These are phyloP conservation scores for Dioszegia hungarica DNA, from an alignment of 768 basidiomycete species.

Conservation along the genomic window DNA sequence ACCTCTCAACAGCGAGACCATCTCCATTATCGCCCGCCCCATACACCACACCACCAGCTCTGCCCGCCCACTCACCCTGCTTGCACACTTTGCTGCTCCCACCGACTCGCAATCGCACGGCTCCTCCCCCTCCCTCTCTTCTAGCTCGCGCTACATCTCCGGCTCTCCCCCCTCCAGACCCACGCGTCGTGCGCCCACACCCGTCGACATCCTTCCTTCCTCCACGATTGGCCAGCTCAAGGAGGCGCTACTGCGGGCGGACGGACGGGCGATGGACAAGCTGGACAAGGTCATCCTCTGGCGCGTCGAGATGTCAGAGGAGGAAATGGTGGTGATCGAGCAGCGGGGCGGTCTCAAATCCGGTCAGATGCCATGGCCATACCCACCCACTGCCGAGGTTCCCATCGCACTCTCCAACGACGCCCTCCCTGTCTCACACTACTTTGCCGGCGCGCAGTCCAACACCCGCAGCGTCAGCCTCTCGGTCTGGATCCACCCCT, in stretches of 20 bases:
- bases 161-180: background rate
- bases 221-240: slow-evolving; percentile 35
- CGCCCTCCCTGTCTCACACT: slow-evolving; percentile 20
- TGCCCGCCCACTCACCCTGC: slow-evolving; percentile 21
- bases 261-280: slow-evolving; percentile 16
- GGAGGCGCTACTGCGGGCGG: slow-evolving; percentile 23
- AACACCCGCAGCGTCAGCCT: slow-evolving; percentile 35
- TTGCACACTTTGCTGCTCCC: slow-evolving; percentile 30
- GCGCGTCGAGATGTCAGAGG: slow-evolving; percentile 44
- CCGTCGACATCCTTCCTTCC: slow-evolving; percentile 26
- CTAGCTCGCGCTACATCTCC: slow-evolving; percentile 1
- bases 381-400: slow-evolving; percentile 39
- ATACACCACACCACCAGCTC: background rate
- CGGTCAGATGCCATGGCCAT: slow-evolving; percentile 48
- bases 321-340: slow-evolving; percentile 43
- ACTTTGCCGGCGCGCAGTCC: slow-evolving; percentile 29
- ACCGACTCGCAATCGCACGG: background rate
- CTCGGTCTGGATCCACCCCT: slow-evolving; percentile 39
- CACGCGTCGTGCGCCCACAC: slow-evolving; percentile 19
- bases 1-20: slow-evolving; percentile 18
- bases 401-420: slow-evolving; percentile 26
- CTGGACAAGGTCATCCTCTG: slow-evolving; percentile 33
- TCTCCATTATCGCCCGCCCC: slow-evolving; percentile 35
- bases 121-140: background rate
- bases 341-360: slow-evolving; percentile 37